A percentile compares a stretch with the other conserved stretches of the same genome.
Evolutionary conservation across 108 stramenopile species (phyloP).

Genomic region (Asterionellopsis glacialis): DNA sequence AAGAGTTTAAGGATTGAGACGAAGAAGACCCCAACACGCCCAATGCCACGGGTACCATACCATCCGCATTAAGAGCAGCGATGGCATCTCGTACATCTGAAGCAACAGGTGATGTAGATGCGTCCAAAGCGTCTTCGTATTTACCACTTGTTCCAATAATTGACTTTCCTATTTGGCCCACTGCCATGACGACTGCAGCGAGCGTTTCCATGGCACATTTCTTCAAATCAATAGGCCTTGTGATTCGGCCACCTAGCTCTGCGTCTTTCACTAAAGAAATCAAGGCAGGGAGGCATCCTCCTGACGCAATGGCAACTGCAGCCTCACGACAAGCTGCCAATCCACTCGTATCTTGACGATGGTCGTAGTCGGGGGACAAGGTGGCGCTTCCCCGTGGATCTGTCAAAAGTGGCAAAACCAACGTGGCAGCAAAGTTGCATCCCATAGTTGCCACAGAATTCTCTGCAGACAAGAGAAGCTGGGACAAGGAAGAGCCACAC

Average conservation of each 20-base stretch:
- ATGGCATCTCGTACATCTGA: conserved; percentile 28
- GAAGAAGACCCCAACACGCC: conserved; percentile 40
- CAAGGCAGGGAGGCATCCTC: conserved; percentile 46
- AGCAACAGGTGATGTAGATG: not conserved
- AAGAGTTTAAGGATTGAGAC: conserved; percentile 47
- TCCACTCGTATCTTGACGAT: conserved; percentile 24
- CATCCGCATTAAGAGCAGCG: conserved; percentile 36
- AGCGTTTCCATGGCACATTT: conserved; percentile 48
- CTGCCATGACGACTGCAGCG: conserved; percentile 40
- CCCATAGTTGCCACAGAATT: conserved; percentile 71
- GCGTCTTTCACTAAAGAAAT: conserved; percentile 31
- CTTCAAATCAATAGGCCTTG: conserved; percentile 43
- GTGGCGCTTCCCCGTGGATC: conserved; percentile 44
- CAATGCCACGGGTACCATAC: conserved; percentile 30
- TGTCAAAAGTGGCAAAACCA: conserved; percentile 57
- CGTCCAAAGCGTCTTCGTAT: conserved; percentile 19
- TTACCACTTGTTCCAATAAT: conserved; percentile 25
- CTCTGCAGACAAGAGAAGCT: conserved; percentile 69
- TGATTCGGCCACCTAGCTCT: conserved; percentile 16
- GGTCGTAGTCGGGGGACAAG: conserved; percentile 27
- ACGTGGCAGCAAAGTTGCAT: conserved; percentile 52
- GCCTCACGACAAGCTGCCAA: conserved; percentile 66
- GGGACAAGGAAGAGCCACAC: conserved; percentile 59
- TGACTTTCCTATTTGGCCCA: conserved; percentile 45
- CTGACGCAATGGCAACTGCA: conserved; percentile 61